Evolutionary conservation across 1,284 basidiomycete species (phyloP), one percentile per base, ranked within the genome.

Genomic region (Fomitopsis betulina): DNA sequence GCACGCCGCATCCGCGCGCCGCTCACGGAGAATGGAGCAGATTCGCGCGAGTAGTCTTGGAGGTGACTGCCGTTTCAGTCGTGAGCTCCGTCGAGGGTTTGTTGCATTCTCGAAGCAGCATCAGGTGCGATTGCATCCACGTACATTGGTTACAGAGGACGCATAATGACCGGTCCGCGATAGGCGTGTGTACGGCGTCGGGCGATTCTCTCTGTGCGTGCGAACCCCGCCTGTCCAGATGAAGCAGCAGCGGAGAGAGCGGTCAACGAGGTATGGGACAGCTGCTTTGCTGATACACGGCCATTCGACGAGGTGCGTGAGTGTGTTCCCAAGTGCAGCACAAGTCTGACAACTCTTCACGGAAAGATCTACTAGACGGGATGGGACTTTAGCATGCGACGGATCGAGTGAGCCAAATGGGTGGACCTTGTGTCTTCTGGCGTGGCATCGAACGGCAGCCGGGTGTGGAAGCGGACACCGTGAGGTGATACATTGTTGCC

Each of bases 201-300:
- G 61, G 94, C 96, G 2, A 79, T 93, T 9, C 71, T 91, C 32
- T 95, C 93, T 2, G 92, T 99, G 2, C 75, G 80, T 42, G 82
- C 82, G 12, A 95, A 98, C 70, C 87, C 93, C 17, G 79, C 81
- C n/a, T 98, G 94, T 70, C 85, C 86, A 2, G 83, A 88, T 64
- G 75, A 79, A 50, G 89, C 82, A 13, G 80, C 89, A 53, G 96
- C 96, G 5, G 91, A 94, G 71, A 81, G 83, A 58, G 93, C 87
- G 2, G 96, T 98, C 53, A 96, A 98, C 65, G 93, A 98, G 72
- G 96, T 98, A 47, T 99, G 92, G 89, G 91, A 94, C 66, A 94
- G 91, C 66, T 99, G 96, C 74, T 96, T 95, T 75, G 87, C 84
- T 52, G 96, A 99, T 72, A 98, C 96, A 7, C 77, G 96, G 64